phyloP scores from a whole-genome alignment of 306 rosid species.

The Aeschynomene evenia region DNA sequence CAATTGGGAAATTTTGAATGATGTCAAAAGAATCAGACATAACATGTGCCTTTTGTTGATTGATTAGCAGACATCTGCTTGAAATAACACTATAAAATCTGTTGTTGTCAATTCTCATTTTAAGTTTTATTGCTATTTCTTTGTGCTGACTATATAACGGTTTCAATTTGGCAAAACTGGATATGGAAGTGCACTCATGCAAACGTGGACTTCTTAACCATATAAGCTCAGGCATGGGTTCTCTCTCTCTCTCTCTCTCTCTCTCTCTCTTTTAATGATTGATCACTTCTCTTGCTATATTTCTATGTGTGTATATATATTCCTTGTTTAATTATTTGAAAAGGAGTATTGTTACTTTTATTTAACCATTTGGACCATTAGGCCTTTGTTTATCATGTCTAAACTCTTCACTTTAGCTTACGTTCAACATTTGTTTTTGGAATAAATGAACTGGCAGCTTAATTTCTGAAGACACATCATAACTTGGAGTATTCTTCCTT shows the following conservation, averaged over 20 bases:
- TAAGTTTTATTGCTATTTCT: constrained; percentile 14
- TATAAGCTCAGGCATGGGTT: constrained; percentile 53
- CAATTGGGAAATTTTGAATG: constrained; percentile 1
- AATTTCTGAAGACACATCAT: background rate
- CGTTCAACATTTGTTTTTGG: constrained; percentile 10
- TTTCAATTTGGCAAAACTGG: constrained; percentile 30
- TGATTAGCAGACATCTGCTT: background rate
- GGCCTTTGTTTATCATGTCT: constrained; percentile 4
- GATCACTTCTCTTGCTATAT: constrained; percentile 11
- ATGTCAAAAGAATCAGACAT: background rate
- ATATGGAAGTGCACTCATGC: constrained; percentile 64
- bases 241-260: too few species aligned
- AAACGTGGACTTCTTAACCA: constrained; percentile 58
- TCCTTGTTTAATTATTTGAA: background rate
- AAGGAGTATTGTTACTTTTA: background rate
- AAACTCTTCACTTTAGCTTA: background rate
- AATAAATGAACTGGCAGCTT: background rate
- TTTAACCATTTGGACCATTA: constrained; percentile 3
- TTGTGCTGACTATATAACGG: constrained; percentile 26
- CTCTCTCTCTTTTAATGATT: constrained; percentile 4
- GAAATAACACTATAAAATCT: background rate
- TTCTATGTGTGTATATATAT: background rate
- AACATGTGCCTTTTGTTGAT: background rate
- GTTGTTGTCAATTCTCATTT: background rate
- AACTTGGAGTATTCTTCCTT: constrained; percentile 22